Evolutionary conservation across 352 stramenopile genomes (phyloP).

Genomic region (Globisporangium heterothallicum): DNA sequence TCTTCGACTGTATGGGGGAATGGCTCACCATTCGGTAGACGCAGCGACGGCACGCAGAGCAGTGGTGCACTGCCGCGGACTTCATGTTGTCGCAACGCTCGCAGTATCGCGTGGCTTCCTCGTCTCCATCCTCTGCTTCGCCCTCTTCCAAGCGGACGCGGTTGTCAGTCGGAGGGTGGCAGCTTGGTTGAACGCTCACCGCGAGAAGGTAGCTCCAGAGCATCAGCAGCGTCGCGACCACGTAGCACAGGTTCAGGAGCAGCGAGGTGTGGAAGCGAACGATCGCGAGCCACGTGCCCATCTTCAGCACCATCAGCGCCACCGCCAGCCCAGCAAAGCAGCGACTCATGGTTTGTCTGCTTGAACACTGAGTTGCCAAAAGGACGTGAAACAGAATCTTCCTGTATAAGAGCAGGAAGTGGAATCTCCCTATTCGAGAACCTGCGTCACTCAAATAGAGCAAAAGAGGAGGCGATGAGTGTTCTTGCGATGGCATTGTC

Average conservation of each 20-base stretch:
- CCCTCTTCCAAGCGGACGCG: constrained; percentile 11
- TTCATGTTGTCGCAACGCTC: constrained; percentile 72
- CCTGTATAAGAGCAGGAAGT: constrained; percentile 10
- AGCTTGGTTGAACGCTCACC: constrained; percentile 23
- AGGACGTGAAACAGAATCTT: constrained; percentile 1
- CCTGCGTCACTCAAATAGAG: background rate
- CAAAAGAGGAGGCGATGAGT: too few species aligned
- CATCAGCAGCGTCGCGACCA: constrained; percentile 45
- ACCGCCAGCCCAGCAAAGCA: constrained; percentile 43
- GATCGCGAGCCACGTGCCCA: constrained; percentile 40
- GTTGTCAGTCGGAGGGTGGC: constrained; percentile 12
- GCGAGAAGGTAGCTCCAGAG: constrained; percentile 71
- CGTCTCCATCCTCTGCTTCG: constrained; percentile 1
- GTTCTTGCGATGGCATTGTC: constrained; percentile 2
- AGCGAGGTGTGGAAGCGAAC: constrained; percentile 20
- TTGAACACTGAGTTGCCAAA: too few species aligned
- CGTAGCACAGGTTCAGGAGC: constrained; percentile 34
- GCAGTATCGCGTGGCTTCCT: constrained; percentile 49
- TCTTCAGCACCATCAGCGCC: constrained; percentile 64
- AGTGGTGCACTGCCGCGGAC: constrained; percentile 60
- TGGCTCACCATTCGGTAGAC: constrained; percentile 74
- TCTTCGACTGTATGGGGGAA: too few species aligned
- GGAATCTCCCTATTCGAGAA: background rate
- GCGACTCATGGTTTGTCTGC: constrained; percentile 23
- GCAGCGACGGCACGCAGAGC: constrained; percentile 65